Evolutionary conservation across 2,329 filamentous ascomycete species (phyloP), one percentile per base, ranked within the genome.

Genomic region (Alternaria metachromatica): DNA sequence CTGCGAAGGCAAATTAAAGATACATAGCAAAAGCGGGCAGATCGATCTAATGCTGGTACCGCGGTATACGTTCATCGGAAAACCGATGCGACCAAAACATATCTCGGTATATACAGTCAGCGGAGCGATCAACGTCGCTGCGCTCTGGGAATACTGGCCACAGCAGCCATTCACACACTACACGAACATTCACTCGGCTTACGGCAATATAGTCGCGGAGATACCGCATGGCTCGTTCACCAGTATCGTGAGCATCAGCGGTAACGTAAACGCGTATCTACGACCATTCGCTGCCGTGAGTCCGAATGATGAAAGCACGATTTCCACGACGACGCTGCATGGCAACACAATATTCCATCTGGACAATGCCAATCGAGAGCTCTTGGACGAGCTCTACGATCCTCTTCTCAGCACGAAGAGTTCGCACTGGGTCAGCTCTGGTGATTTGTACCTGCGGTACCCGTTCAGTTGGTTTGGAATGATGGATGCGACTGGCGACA

Each of bases 401-500:
- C 37, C 37, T 1, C 37, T 41, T 41, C 8, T 41, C 37, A 41
- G 9, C 6, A 41, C 37, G 37, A 41, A 18, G 15, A 41, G 37
- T 41, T 1, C 0, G 0, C 37, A 41, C n/a, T 41, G 2, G 1
- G 37, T 18, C 37, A 5, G 15, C 37, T 3, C 1, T 41, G 37
- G 37, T 18, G 37, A 41, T 11, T 3, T 41, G 37, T 41, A 41
- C n/a, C 9, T 41, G 37, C 37, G 37, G 4, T 41, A 41, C n/a
- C 37, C 37, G n/a, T 41, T 41, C 4, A 41, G 37, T 41, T 41
- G 37, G 37, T 41, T 41, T 1, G 37, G 37, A 1, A 41, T 2
- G 1, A 41, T 41, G 37, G 1, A 41, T 0, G 37, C 37, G 37
- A 0, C 0, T 41, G 37, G 2, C 4, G 3, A 6, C 2, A n/a